Evolutionary conservation across 352 stramenopile genomes (phyloP).

Genomic region (Pythium dissotocum): DNA sequence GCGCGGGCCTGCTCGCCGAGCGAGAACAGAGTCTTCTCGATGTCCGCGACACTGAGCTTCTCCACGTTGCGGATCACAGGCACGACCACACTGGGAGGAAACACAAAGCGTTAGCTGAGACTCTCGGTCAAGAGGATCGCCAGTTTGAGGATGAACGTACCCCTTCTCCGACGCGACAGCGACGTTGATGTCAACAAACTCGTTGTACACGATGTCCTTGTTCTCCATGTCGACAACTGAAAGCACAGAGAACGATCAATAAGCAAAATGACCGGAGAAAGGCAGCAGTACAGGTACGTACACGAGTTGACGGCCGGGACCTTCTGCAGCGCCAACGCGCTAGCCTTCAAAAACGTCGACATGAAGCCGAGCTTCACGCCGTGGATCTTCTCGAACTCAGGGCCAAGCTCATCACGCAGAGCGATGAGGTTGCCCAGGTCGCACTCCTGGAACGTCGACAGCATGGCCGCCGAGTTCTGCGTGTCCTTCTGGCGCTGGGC

Average conservation of each 20-base stretch:
- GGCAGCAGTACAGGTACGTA: conserved; percentile 33
- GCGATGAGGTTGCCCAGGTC: conserved; percentile 97
- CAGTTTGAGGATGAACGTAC: conserved; percentile 30
- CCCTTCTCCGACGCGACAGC: conserved; percentile 94
- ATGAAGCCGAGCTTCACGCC: conserved; percentile 99
- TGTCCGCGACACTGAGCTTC: conserved; percentile 94
- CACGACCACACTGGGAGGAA: conserved; percentile 90
- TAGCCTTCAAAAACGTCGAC: conserved; percentile 97
- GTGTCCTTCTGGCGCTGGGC: conserved; percentile 97
- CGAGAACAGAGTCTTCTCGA: conserved; percentile 95
- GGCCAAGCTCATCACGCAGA: conserved; percentile 89
- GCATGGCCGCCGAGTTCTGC: conserved; percentile 98
- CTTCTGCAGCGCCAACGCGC: conserved; percentile 89
- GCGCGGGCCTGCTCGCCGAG: conserved; percentile 80
- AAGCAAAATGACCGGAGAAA: neutral
- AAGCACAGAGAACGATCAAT: conserved; percentile 4
- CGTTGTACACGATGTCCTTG: conserved; percentile 99
- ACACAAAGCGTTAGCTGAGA: neutral
- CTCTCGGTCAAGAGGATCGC: neutral
- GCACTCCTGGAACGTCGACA: conserved; percentile 99
- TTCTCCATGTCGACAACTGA: conserved; percentile 96
- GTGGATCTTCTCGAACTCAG: conserved; percentile 96
- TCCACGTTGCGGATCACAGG: conserved; percentile 98
- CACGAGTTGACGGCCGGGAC: conserved; percentile 97
- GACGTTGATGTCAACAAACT: conserved; percentile 99